Conservation (phyloP, 257 asterid genomes). For the Gentiana macrophylla region DNA sequence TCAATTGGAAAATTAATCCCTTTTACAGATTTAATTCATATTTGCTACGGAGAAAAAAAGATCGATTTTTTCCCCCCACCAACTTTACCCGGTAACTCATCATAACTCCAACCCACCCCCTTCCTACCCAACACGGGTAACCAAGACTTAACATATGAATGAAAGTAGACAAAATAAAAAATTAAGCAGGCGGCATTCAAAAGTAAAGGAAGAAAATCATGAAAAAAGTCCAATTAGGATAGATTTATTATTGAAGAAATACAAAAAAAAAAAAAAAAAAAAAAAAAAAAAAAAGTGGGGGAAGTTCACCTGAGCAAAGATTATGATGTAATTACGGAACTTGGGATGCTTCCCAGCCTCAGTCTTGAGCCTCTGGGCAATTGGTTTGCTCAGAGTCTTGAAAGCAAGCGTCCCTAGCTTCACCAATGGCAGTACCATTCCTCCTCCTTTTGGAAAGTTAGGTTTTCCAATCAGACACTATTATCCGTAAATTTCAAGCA, state of each 20-base stretch:
- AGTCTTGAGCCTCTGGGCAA: constrained; percentile 63
- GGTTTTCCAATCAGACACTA: not conserved
- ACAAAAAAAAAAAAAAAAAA: too few relatives aligned
- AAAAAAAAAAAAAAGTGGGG: not conserved
- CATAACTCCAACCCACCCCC: too few relatives aligned
- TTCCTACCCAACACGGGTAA: too few relatives aligned
- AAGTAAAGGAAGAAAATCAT: too few relatives aligned
- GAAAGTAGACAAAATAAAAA: not conserved
- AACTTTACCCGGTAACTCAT: too few relatives aligned
- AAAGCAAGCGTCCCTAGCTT: constrained; percentile 94
- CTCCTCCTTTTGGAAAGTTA: not conserved
- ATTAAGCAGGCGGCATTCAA: too few relatives aligned
- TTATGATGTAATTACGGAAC: constrained; percentile 53
- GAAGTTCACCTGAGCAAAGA: constrained; percentile 68
- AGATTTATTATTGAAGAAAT: too few relatives aligned
- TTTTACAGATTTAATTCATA: too few relatives aligned
- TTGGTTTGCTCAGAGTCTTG: constrained; percentile 75
- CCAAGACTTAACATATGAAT: not conserved
- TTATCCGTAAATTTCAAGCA: not conserved
- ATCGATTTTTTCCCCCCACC: too few relatives aligned
- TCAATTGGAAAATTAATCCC: too few relatives aligned
- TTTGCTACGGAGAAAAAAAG: too few relatives aligned
- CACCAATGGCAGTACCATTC: constrained; percentile 62
- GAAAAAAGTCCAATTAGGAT: not conserved
- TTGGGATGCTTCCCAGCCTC: constrained; percentile 73